phyloP scores from a whole-genome alignment of 2,329 filamentous ascomycete genomes.

The Teratosphaeria epicoccoides region DNA sequence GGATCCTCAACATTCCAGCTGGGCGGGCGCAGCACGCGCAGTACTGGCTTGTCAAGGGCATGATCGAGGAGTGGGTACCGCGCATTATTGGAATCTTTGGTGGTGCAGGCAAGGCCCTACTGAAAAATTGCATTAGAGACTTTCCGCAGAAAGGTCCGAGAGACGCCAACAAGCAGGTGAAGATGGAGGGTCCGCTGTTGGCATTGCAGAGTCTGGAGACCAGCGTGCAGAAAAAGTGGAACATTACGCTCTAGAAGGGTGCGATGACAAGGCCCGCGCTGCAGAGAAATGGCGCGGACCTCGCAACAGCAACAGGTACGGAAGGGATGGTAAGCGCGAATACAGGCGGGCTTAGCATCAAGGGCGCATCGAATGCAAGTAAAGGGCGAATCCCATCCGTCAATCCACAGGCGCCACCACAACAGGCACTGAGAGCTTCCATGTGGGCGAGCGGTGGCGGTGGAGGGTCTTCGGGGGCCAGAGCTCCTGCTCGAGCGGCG shows the following conservation, averaged over 20 bases:
- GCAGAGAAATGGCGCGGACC: neutral
- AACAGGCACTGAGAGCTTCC: neutral
- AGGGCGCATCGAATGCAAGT: neutral
- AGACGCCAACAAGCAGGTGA: constrained; percentile 1
- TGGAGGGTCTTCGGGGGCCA: neutral
- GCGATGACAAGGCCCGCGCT: neutral
- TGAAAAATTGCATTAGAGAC: constrained; percentile 35
- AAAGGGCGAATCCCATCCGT: too few species aligned
- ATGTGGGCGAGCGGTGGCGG: neutral
- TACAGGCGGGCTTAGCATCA: neutral
- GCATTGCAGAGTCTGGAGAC: constrained; percentile 6
- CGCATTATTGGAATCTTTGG: constrained; percentile 77
- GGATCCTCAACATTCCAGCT: constrained; percentile 64
- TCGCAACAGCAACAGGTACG: neutral
- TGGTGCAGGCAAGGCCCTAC: constrained; percentile 57
- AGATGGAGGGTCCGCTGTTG: constrained; percentile 1
- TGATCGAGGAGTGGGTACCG: constrained; percentile 54
- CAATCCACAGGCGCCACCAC: neutral
- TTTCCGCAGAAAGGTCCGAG: constrained; percentile 9
- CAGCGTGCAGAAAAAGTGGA: constrained; percentile 2
- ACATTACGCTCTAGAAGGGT: constrained; percentile 4
- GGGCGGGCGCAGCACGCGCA: constrained; percentile 39
- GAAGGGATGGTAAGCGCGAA: neutral
- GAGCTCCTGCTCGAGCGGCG: neutral
- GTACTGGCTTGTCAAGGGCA: constrained; percentile 39